These are phyloP conservation scores for Theobroma cacao DNA, from an alignment of 345 rosid species.

Conservation along the genomic window DNA sequence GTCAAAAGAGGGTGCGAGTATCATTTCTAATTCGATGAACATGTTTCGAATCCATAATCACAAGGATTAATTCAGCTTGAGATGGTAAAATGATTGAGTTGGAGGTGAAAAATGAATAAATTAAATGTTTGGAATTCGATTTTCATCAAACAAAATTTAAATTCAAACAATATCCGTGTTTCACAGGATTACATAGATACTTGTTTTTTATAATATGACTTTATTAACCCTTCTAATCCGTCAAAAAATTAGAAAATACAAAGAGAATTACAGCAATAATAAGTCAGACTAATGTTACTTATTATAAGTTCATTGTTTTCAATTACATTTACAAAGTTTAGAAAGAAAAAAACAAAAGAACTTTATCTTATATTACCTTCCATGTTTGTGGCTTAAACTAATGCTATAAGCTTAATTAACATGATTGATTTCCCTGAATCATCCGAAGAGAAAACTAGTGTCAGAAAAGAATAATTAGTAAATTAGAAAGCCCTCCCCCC, in stretches of 20 bases:
- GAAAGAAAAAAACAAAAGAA: neutral
- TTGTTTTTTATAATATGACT: neutral
- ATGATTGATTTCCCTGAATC: neutral
- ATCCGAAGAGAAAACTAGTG: neutral
- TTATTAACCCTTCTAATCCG: neutral
- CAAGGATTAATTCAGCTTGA: no score
- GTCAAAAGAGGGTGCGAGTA: no score
- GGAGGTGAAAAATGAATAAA: no score
- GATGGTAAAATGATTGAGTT: no score
- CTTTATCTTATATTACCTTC: no score
- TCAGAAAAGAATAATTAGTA: neutral
- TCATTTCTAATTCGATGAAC: no score
- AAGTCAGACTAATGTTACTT: neutral
- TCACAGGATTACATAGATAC: neutral
- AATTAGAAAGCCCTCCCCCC: neutral
- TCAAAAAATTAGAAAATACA: neutral
- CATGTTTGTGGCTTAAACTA: neutral
- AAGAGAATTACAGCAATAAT: neutral
- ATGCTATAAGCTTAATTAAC: no score
- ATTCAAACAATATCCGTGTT: neutral
- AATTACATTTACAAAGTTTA: neutral
- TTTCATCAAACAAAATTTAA: no score
- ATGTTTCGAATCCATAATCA: no score
- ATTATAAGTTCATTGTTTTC: neutral
- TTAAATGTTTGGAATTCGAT: no score